Evolutionary conservation across 164 flowering plant species (phyloP).

Genomic region (Nymphaea thermarum): DNA sequence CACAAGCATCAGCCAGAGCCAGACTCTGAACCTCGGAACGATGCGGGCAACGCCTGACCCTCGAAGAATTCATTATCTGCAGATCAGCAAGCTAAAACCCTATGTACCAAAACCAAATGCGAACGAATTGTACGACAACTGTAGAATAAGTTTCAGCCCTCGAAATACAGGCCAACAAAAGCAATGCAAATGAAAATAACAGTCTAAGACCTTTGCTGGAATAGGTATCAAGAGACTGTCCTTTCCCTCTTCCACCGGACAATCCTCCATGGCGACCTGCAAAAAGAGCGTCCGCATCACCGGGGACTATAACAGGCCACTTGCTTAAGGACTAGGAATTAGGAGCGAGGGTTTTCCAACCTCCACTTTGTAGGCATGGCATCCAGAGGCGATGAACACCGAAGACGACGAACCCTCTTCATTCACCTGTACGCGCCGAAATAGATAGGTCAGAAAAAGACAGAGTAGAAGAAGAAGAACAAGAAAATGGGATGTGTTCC

Average conservation of each 20-base stretch:
- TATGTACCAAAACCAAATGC: background rate
- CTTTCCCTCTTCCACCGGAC: slow-evolving; percentile 43
- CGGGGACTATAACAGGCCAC: no score
- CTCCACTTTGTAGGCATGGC: slow-evolving; percentile 41
- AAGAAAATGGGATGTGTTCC: background rate
- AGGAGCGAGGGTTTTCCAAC: slow-evolving; percentile 11
- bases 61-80: slow-evolving; percentile 37
- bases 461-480: background rate
- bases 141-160: background rate
- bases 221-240: slow-evolving; percentile 65
- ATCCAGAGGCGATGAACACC: slow-evolving; percentile 66
- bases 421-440: slow-evolving; percentile 22
- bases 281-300: background rate
- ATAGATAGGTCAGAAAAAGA: background rate
- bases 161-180: background rate
- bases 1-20: slow-evolving; percentile 44
- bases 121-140: background rate
- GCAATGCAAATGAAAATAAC: background rate
- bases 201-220: slow-evolving; percentile 29
- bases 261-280: slow-evolving; percentile 54
- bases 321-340: background rate
- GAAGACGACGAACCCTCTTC: slow-evolving; percentile 32
- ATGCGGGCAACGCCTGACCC: slow-evolving; percentile 70
- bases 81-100: background rate
- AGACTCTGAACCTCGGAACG: slow-evolving; percentile 79